Evolutionary conservation across 78 protist genomes (phyloP).

Genomic region (Trichosphaerium sp.): DNA sequence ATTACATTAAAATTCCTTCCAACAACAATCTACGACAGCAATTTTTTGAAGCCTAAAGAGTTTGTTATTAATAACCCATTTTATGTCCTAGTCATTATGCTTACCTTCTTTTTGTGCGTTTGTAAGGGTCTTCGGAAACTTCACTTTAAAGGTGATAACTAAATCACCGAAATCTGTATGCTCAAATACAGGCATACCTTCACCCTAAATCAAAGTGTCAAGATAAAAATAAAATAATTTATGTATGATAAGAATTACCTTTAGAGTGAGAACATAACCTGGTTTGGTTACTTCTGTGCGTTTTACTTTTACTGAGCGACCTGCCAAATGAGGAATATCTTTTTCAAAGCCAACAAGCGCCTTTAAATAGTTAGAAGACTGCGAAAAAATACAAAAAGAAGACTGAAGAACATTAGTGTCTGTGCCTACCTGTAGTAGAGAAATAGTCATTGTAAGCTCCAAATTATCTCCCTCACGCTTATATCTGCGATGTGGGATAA

Average conservation of each 20-base stretch:
- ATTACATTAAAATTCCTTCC: no score
- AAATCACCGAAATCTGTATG: constrained; percentile 29
- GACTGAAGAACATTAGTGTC: no score
- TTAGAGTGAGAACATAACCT: constrained; percentile 7
- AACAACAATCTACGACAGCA: no score
- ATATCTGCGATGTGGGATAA: constrained; percentile 20
- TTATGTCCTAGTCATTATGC: constrained; percentile 8
- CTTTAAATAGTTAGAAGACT: no score
- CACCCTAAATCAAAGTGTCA: no score
- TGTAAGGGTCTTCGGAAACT: constrained; percentile 19
- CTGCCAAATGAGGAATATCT: constrained; percentile 24
- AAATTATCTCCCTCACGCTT: constrained; percentile 28
- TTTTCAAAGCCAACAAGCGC: constrained; percentile 40
- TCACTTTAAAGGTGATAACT: constrained; percentile 16
- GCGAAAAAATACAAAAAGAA: no score
- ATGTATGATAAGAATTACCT: background rate
- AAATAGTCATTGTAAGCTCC: constrained; percentile 11
- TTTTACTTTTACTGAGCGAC: constrained; percentile 12
- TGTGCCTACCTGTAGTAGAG: no score
- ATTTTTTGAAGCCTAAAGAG: no score
- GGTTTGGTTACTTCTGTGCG: constrained; percentile 21
- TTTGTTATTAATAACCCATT: no score
- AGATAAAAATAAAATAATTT: no score
- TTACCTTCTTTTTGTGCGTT: constrained; percentile 18
- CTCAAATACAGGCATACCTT: constrained; percentile 66